Base-by-base conservation (phyloP, 257 asterid genomes). In the Ilex aquifolium region DNA sequence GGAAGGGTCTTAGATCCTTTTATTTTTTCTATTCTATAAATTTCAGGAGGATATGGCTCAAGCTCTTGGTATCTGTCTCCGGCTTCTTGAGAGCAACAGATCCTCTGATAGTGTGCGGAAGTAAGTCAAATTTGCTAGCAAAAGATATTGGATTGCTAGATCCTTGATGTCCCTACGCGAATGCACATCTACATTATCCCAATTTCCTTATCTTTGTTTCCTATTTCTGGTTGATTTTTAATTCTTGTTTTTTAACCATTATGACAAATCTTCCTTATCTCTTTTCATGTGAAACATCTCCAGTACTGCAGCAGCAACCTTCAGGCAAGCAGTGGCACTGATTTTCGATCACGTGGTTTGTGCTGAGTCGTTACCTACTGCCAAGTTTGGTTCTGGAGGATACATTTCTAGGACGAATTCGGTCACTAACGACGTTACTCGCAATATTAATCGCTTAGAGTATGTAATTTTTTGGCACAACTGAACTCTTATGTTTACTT, bases 301-400 rank as follows among this genome's bases (percentile, higher is more conserved):
- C 88, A 92, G 99, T 74, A 92, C 99, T 79, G 99, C 99, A 54
- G 99, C 99, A 75, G 99, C 99, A 87, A 92, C 99, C 57, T 90
- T 92, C 86, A 84, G 99, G 74, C 99, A 92, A 76, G 96, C 97
- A 70, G 99, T 87, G 67, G 99, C 99, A 50, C 74, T 92, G 87
- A 85, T 92, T 72, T 92, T 92, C 78, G 99, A 92, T 80, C 85
- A 79, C 14, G 96, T 92, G 73, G 77, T 87, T 74, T 56, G 61
- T 60, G 82, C 90, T 61, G 99, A 92, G 79, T 84, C 97, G 71
- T 85, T 92, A 61, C 96, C 97, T 58, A 74, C 90, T 1, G 99
- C 91, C 48, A 85, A 82, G 75, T 76, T 80, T 79, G 85, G 91
- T 75, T 87, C 96, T 69, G 97, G 95, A 69, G 93, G 95, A 75